These are phyloP conservation scores for Colletotrichum ledebouriae DNA, from an alignment of 2,329 filamentous ascomycete genomes.

Conservation along the genomic window DNA sequence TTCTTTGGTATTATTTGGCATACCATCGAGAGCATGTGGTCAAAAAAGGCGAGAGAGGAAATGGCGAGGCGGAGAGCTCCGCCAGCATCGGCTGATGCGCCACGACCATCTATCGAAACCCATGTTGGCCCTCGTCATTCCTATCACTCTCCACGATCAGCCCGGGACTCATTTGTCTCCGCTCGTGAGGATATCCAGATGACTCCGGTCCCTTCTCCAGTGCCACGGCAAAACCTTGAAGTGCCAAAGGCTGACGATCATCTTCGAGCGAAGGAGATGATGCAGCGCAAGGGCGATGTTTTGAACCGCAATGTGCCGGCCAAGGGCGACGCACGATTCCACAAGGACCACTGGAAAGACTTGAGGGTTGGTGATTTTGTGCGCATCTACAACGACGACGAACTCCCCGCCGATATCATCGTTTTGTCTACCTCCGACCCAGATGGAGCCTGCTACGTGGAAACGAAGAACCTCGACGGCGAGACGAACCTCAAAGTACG, in stretches of 20 bases:
- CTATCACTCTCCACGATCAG: constrained; percentile 57
- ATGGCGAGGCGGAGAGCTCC: constrained; percentile 62
- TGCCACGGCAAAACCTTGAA: constrained; percentile 60
- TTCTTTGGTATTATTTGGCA: constrained; percentile 68
- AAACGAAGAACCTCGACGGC: constrained; percentile 97
- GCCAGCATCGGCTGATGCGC: constrained; percentile 53
- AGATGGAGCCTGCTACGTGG: constrained; percentile 95
- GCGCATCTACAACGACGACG: constrained; percentile 95
- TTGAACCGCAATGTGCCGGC: constrained; percentile 78
- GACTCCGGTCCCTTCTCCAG: constrained; percentile 91
- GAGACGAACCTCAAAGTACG: constrained; percentile 98
- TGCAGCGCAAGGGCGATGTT: constrained; percentile 68
- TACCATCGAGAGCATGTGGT: constrained; percentile 62
- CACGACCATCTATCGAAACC: constrained; percentile 74
- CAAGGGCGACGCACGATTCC: constrained; percentile 84
- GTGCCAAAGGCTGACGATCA: constrained; percentile 55
- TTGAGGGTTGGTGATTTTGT: constrained; percentile 96
- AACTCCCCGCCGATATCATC: constrained; percentile 92
- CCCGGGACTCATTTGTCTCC: constrained; percentile 64
- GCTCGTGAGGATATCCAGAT: constrained; percentile 86
- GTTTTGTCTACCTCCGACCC: constrained; percentile 93
- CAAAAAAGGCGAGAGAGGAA: constrained; percentile 63
- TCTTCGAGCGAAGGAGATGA: constrained; percentile 54
- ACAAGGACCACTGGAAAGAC: constrained; percentile 95
- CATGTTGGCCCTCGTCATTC: constrained; percentile 65